Evolutionary conservation across 2,329 filamentous ascomycete genomes (phyloP), one percentile per base, ranked within the genome.

Genomic region (Ceratocystis huliohia): DNA sequence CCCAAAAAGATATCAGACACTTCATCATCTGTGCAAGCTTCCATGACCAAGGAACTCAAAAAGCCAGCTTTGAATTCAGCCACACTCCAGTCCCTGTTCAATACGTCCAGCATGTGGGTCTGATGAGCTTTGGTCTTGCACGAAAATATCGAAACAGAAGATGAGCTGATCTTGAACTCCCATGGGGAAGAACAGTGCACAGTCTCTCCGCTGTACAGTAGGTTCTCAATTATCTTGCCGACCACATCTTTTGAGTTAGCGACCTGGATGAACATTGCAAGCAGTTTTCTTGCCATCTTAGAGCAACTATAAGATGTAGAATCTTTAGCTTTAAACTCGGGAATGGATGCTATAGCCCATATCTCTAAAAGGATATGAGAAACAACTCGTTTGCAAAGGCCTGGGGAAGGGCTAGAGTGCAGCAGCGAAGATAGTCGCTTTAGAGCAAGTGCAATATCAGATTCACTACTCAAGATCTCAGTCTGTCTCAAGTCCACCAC

Each of bases 331-430:
- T 4, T 17, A 37, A 28, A 17, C 1, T 46, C 64, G 13, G 61
- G 64, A 5, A 56, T 37, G 2, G 81, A 82, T 0, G 82, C 76
- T 17, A 89, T 72, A 1, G 80, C 77, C 87, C 87, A 90, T 0
- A 90, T 75, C 1, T 86, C 81, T 3, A 84, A 73, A 2, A 88
- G 70, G 1, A 88, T 71, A 0, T 83, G 83, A 2, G 77, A 76
- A 1, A 89, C 73, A 0, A 90, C 75, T 63, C 87, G 78, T 69
- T 80, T 84, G 57, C 84, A 82, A 8, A 89, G 74, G 0, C 85
- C 85, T 0, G 86, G 83, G 66, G 88, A 86, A 0, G 86, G 85
- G 71, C 87, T 87, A 0, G 85, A 86, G 22, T 82, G 76, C 1
- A 85, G 72, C 1, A 90, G 74, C 0, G 79, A 77, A 45, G 77